Percentiles rank a stretch among this genome's conserved stretches.
These are phyloP conservation scores for Arachnomyces sp. DNA, from an alignment of 2,329 filamentous ascomycete species.

Conservation along the genomic window DNA sequence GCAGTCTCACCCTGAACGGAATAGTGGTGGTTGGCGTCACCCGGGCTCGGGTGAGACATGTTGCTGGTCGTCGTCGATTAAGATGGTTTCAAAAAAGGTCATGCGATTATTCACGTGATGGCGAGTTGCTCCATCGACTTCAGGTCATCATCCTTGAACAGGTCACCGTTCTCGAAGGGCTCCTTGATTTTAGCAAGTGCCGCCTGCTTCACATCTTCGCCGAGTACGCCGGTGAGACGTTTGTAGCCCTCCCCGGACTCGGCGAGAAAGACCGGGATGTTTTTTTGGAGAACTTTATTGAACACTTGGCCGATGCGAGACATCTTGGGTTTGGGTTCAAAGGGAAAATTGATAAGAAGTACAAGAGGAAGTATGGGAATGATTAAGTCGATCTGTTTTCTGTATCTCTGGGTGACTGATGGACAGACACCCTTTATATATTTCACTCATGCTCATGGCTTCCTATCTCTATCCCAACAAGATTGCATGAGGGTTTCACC, in stretches of 20 bases:
- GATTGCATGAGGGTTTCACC: no score
- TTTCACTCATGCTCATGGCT: no score
- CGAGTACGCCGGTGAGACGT: constrained; percentile 2
- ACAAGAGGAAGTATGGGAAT: no score
- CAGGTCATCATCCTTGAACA: neutral
- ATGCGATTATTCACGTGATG: constrained; percentile 2
- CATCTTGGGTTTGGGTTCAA: no score
- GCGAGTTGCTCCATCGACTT: constrained; percentile 4
- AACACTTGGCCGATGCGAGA: no score
- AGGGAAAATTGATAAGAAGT: no score
- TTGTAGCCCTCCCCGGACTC: constrained; percentile 3
- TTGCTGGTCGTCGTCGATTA: constrained; percentile 2
- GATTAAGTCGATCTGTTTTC: no score
- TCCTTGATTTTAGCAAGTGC: constrained; percentile 4
- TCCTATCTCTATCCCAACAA: no score
- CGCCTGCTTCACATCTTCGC: constrained; percentile 1
- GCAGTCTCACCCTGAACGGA: constrained; percentile 4
- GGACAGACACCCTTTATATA: no score
- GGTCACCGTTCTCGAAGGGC: constrained; percentile 2
- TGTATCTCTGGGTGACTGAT: no score
- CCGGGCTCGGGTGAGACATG: constrained; percentile 3
- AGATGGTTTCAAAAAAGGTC: neutral
- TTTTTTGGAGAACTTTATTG: no score
- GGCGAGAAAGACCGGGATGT: neutral
- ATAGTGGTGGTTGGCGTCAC: constrained; percentile 3